A percentile compares a stretch with the other conserved stretches of the same genome.
These are phyloP conservation scores for Auriscalpium orientale DNA, from an alignment of 768 basidiomycete genomes.

Conservation along the genomic window DNA sequence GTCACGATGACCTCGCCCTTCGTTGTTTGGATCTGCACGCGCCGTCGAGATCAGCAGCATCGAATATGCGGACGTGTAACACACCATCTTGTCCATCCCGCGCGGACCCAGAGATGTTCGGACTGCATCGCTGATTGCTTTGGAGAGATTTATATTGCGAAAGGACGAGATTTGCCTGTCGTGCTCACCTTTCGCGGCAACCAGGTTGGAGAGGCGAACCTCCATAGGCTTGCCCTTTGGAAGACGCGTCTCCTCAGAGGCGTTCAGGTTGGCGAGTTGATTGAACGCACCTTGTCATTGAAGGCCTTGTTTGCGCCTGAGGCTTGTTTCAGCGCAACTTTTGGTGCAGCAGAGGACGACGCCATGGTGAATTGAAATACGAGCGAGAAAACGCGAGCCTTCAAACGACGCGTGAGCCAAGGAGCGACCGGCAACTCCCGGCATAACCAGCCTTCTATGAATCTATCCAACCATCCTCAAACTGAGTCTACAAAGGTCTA, in stretches of 20 bases:
- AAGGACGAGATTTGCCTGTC: conserved; percentile 4
- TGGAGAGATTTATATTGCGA: conserved; percentile 5
- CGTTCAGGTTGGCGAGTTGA: conserved; percentile 1
- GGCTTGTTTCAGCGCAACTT: background rate
- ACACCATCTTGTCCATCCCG: conserved; percentile 99
- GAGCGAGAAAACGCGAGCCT: no score
- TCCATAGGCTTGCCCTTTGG: conserved; percentile 94
- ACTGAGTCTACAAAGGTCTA: no score
- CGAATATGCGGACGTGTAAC: conserved; percentile 8
- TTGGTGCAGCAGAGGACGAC: background rate
- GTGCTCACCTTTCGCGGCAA: conserved; percentile 86
- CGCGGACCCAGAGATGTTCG: conserved; percentile 92
- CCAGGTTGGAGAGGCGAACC: conserved; percentile 93
- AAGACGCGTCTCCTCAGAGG: conserved; percentile 23
- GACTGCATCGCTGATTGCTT: conserved; percentile 96
- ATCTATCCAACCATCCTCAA: no score
- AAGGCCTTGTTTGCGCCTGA: conserved; percentile 40
- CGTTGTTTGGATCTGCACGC: conserved; percentile 82
- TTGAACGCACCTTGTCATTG: conserved; percentile 66
- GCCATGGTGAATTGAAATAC: no score
- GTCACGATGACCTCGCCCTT: conserved; percentile 97
- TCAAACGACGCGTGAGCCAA: no score
- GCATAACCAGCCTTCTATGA: no score
- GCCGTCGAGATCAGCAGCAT: conserved; percentile 1
- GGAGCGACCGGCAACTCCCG: no score